Evolutionary conservation across 352 stramenopile species (phyloP), one percentile per base, ranked within the genome.

Genomic region (Pythium angustatum): DNA sequence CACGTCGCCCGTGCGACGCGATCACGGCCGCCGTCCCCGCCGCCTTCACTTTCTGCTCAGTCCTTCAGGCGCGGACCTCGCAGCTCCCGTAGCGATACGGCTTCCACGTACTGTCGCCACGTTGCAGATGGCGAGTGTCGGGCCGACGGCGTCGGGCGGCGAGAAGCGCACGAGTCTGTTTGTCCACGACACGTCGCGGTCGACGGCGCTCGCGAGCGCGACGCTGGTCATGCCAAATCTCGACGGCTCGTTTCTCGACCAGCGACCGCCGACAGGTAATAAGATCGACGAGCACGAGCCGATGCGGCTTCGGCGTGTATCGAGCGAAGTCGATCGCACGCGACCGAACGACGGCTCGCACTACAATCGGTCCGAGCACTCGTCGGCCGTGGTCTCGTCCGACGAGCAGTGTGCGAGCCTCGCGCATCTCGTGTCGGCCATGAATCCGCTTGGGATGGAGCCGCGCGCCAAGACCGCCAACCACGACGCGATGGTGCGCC

Each of bases 401-500:
- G 38, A 57, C 21, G 63, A 60, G 8, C 40, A 57, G 7, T 64
- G 61, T 30, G 56, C 63, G 22, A 65, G 56, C 34, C 41, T 69
- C 26, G 54, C 64, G 33, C 50, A 65, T 22, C 36, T 66, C 15
- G 57, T 58, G 19, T 36, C 57, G 12, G 41, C 38, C 21, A 58
- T 54, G 43, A 62, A 58, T 22, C 54, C 64, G 15, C 31, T 36
- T 6, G 58, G 58, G 6, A 54, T 64, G 28, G 65, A 60, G 30
- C 3, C 31, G 1, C 38, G 47, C 19, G 43, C 50, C 44, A 72
- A 67, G 40, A 68, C 38, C 0, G 58, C 52, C 45, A 58, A 67
- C 45, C 58, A 72, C 58, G 53, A 67, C 21, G 64, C 64, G 22
- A 72, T 72, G 34, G 48, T 72, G 21, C 57, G 56, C 15, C 64